Conservation (phyloP, 2,329 filamentous ascomycete species). For the Penicillium vulpinum region DNA sequence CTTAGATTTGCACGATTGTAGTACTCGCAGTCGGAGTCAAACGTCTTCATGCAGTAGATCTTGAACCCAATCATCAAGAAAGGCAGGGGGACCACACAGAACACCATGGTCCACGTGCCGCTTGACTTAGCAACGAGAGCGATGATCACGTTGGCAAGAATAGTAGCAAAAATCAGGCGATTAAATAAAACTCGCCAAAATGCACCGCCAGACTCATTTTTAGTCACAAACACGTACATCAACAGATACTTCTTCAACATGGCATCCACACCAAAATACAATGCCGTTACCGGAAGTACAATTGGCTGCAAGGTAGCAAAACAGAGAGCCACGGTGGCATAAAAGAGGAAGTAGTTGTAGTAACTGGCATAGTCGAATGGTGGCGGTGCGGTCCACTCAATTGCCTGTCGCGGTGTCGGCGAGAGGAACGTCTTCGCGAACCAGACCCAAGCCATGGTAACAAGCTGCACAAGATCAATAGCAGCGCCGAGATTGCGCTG, state of each 20-base stretch:
- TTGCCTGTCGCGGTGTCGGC: conserved; percentile 86
- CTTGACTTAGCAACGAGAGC: conserved; percentile 73
- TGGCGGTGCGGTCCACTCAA: conserved; percentile 88
- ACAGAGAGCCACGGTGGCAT: conserved; percentile 82
- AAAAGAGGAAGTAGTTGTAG: conserved; percentile 98
- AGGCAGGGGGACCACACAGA: conserved; percentile 69
- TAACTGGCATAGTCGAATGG: conserved; percentile 94
- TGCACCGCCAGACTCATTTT: conserved; percentile 89
- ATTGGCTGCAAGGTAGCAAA: conserved; percentile 85
- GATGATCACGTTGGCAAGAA: conserved; percentile 76
- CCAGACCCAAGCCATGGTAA: conserved; percentile 80
- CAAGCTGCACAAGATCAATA: conserved; percentile 88
- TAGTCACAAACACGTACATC: conserved; percentile 93
- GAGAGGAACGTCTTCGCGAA: conserved; percentile 80
- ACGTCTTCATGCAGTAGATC: conserved; percentile 72
- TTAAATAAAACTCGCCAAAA: conserved; percentile 94
- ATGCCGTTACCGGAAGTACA: conserved; percentile 77
- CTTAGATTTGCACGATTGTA: conserved; percentile 67
- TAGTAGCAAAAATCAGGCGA: conserved; percentile 78
- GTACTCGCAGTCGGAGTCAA: conserved; percentile 78
- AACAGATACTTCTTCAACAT: conserved; percentile 94
- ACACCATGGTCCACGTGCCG: conserved; percentile 67
- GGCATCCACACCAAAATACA: conserved; percentile 86
- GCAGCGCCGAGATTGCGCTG: conserved; percentile 91
- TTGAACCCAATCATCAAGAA: conserved; percentile 83